Evolutionary conservation across 495 filamentous ascomycete species (phyloP).

Genomic region (Paragyromitra xinjiangensis): DNA sequence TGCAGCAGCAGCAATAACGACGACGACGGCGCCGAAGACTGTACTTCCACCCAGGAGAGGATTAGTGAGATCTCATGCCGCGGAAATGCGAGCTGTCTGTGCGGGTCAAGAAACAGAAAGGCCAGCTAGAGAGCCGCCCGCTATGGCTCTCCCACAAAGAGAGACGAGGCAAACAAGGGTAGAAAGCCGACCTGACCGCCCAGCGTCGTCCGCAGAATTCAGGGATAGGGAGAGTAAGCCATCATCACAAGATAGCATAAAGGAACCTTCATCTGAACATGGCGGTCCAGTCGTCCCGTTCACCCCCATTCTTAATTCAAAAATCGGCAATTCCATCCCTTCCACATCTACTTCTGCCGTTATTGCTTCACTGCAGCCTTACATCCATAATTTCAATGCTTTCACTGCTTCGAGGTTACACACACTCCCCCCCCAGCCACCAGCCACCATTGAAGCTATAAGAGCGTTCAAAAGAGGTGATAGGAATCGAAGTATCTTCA

Average conservation of each 20-base stretch:
- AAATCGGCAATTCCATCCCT: constrained; percentile 52
- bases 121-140: constrained; percentile 47
- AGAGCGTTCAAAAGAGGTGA: constrained; percentile 49
- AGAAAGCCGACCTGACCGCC: constrained; percentile 39
- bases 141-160: constrained; percentile 36
- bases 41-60: constrained; percentile 43
- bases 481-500: constrained; percentile 59
- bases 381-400: constrained; percentile 52
- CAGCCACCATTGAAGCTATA: constrained; percentile 49
- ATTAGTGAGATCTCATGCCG: constrained; percentile 59
- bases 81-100: constrained; percentile 64
- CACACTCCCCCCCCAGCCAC: constrained; percentile 46
- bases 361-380: constrained; percentile 47
- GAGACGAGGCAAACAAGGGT: constrained; percentile 17
- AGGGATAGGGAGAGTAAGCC: constrained; percentile 32
- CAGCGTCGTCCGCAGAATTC: constrained; percentile 43
- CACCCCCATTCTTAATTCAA: constrained; percentile 46
- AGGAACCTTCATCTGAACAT: constrained; percentile 31
- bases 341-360: constrained; percentile 51
- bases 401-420: constrained; percentile 40
- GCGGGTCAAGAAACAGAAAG: constrained; percentile 58
- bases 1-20: constrained; percentile 32
- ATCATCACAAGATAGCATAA: constrained; percentile 23
- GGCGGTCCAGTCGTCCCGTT: constrained; percentile 45
- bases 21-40: constrained; percentile 37